Conservation (phyloP, 2,329 filamentous ascomycete species). For the Iodosphaeria phyllophila region DNA sequence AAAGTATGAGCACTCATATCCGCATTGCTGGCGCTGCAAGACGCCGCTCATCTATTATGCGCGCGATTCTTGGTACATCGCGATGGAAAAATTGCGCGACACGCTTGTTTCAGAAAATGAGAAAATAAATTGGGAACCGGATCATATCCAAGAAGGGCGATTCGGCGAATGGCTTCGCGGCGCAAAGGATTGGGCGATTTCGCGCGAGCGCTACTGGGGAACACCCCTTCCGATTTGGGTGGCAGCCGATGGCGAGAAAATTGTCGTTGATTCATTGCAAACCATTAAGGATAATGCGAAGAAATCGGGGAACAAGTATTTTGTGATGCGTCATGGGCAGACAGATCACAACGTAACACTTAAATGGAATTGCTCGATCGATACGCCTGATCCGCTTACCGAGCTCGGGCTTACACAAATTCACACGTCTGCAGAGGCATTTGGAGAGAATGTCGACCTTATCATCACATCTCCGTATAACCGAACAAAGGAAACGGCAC, state of each 20-base stretch:
- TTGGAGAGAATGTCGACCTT: too few relatives aligned
- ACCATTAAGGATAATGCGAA: too few relatives aligned
- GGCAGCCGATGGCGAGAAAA: slow-evolving; percentile 73
- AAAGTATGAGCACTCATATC: slow-evolving; percentile 79
- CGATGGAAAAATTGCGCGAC: slow-evolving; percentile 65
- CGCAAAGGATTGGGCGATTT: slow-evolving; percentile 90
- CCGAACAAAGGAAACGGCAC: too few relatives aligned
- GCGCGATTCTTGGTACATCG: slow-evolving; percentile 89
- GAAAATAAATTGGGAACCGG: slow-evolving; percentile 78
- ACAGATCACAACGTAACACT: too few relatives aligned
- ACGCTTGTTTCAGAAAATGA: slow-evolving; percentile 85
- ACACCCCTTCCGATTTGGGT: slow-evolving; percentile 86
- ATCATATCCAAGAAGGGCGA: slow-evolving; percentile 75
- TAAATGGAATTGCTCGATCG: too few relatives aligned
- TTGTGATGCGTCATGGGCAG: too few relatives aligned
- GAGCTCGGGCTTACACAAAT: too few relatives aligned
- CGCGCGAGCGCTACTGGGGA: slow-evolving; percentile 87
- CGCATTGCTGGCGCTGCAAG: slow-evolving; percentile 88
- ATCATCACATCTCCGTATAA: too few relatives aligned
- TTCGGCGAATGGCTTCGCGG: slow-evolving; percentile 86
- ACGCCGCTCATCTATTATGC: slow-evolving; percentile 85
- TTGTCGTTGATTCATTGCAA: too few relatives aligned
- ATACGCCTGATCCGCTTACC: too few relatives aligned
- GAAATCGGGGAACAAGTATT: too few relatives aligned
- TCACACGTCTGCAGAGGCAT: too few relatives aligned